Base-by-base conservation (phyloP, 176 grass and related monocot genomes). In the Aegilops umbellulata region DNA sequence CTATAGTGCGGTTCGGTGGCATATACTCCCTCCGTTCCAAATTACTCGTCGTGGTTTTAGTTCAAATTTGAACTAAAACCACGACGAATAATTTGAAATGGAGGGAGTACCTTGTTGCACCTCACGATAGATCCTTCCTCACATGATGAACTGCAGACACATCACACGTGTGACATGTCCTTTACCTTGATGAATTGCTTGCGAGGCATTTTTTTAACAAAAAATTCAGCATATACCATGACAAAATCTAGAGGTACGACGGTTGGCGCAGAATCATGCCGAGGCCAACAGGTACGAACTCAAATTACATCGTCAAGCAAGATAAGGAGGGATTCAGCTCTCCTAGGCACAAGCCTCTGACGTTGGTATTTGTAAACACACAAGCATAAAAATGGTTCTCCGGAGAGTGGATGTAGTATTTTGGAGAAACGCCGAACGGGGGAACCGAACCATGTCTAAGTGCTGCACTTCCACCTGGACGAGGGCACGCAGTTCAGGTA, bases 401-500 rank as follows among this genome's bases (percentile, higher is more conserved):
- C 44, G 3, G 44, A 63, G 76, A 69, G 35, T 23, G 27, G 10
- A 74, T 90, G 47, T 71, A 29, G 29, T 29, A 44, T 64, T 69
- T 82, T 19, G 64, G 61, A 67, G 38, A 20, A 30, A 26, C 15
- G 42, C 22, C 60, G 24, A 44, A 38, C 10, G 12, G 78, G 38
- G 68, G 69, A 74, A 66, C n/a, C 10, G 24, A 72, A 63, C 8
- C 49, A 76, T 22, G 7, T 75, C 79, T 88, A 93, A 22, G 83
- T 88, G 22, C 73, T 83, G 36, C 95, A 98, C 58, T 74, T 98
- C 95, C 96, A 98, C 25, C 86, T 92, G 39, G 96, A 98, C 66
- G 96, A 91, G 1, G 96, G 93, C 36, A 98, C 64, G 23, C 96
- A 98, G 85, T 98, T 86, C 57, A 98, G 88, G 85, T 95, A 94